Evolutionary conservation across 306 rosid genomes (phyloP).

Genomic region (Pyrus communis): DNA sequence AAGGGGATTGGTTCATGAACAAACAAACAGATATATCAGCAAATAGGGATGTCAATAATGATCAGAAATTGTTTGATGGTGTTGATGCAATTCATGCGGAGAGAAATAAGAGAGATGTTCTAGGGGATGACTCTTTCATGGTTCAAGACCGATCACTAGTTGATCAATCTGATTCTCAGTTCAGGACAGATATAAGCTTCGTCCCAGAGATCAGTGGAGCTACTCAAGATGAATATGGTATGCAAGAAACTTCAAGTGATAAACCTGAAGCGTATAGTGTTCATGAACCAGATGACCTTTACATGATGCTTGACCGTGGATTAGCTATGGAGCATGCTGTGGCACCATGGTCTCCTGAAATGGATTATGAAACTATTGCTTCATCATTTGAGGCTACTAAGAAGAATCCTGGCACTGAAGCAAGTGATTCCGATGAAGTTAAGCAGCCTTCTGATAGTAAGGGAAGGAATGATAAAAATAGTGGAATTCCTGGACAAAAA

Average conservation of each 20-base stretch:
- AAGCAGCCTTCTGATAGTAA: slow-evolving; percentile 20
- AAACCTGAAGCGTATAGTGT: slow-evolving; percentile 33
- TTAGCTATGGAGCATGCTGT: slow-evolving; percentile 41
- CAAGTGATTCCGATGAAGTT: slow-evolving; percentile 18
- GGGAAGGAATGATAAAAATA: slow-evolving; percentile 24
- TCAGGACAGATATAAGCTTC: slow-evolving; percentile 48
- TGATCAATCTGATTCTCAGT: slow-evolving; percentile 46
- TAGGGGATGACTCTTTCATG: slow-evolving; percentile 89
- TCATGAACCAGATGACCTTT: slow-evolving; percentile 86
- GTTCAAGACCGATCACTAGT: slow-evolving; percentile 50
- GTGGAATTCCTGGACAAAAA: slow-evolving; percentile 39
- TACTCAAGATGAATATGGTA: slow-evolving; percentile 37
- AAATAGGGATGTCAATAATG: slow-evolving; percentile 26
- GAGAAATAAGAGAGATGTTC: slow-evolving; percentile 44
- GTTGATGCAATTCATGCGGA: slow-evolving; percentile 29
- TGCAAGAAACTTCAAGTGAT: slow-evolving; percentile 29
- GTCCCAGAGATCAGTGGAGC: slow-evolving; percentile 56
- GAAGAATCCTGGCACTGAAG: slow-evolving; percentile 28
- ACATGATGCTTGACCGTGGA: slow-evolving; percentile 86
- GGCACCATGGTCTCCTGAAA: slow-evolving; percentile 73
- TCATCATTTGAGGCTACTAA: slow-evolving; percentile 32
- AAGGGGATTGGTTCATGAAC: slow-evolving; percentile 64
- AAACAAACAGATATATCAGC: slow-evolving; percentile 34
- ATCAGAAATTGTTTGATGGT: slow-evolving; percentile 41
- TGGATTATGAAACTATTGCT: slow-evolving; percentile 59